These are phyloP conservation scores for Pythium biforme DNA, from an alignment of 352 stramenopile genomes.

Conservation along the genomic window DNA sequence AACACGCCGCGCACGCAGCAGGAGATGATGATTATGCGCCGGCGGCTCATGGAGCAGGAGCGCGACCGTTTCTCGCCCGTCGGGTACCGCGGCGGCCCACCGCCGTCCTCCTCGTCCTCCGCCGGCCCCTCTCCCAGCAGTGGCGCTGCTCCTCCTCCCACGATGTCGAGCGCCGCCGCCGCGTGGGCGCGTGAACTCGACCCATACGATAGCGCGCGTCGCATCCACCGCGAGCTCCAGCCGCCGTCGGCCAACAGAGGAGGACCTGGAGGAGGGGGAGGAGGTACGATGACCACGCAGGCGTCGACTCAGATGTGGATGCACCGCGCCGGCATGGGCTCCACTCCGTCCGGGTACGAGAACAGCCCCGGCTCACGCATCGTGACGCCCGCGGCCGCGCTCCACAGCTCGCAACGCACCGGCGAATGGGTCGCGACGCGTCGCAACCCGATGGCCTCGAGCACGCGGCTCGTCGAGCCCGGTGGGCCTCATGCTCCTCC, in stretches of 20 bases:
- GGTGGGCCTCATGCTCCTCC: no score
- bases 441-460: slow-evolving; percentile 4
- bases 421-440: slow-evolving; percentile 1
- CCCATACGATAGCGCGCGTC: slow-evolving; percentile 26
- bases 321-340: slow-evolving; percentile 5
- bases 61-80: slow-evolving; percentile 12
- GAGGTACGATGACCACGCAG: slow-evolving; percentile 18
- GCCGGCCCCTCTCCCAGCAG: background rate
- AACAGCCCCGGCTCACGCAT: slow-evolving; percentile 30
- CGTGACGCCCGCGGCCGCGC: slow-evolving; percentile 24
- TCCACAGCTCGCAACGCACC: slow-evolving; percentile 18
- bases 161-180: slow-evolving; percentile 14
- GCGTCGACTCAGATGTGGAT: slow-evolving; percentile 15
- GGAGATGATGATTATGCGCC: slow-evolving; percentile 22
- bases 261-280: slow-evolving; percentile 5
- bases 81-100: slow-evolving; percentile 8
- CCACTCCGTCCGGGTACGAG: background rate
- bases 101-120: background rate
- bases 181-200: slow-evolving; percentile 24
- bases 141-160: background rate
- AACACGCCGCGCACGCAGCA: slow-evolving; percentile 11
- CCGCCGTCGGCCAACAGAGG: slow-evolving; percentile 8
- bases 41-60: slow-evolving; percentile 19
- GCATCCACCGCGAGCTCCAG: slow-evolving; percentile 43
- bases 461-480: background rate